Percentiles rank a stretch among this genome's conserved stretches.
These are phyloP conservation scores for Aspergillus diversus DNA, from an alignment of 495 filamentous ascomycete genomes.

Conservation along the genomic window DNA sequence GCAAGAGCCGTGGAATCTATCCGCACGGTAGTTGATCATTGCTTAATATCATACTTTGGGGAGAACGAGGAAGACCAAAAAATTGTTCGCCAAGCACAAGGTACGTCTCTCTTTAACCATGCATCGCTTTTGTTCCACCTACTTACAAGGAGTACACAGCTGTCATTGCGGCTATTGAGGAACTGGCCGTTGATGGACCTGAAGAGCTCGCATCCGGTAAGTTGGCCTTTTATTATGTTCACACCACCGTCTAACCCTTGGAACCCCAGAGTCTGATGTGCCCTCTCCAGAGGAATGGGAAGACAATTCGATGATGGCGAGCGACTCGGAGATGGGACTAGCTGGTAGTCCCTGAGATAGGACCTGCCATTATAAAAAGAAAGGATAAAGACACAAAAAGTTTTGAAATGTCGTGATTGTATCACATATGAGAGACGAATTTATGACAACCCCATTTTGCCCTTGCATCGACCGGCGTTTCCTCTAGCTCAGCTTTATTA, in stretches of 20 bases:
- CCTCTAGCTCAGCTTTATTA: conserved; percentile 19
- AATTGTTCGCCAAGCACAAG: conserved; percentile 36
- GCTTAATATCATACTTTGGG: conserved; percentile 44
- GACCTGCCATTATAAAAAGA: not conserved
- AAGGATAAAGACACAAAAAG: not conserved
- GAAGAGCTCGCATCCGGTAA: conserved; percentile 50
- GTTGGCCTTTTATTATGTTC: conserved; percentile 25
- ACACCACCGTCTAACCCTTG: conserved; percentile 27
- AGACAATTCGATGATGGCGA: conserved; percentile 46
- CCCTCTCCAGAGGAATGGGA: conserved; percentile 51
- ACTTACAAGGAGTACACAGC: conserved; percentile 29
- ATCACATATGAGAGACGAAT: conserved; percentile 38
- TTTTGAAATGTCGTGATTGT: conserved; percentile 24
- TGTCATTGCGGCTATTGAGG: conserved; percentile 35
- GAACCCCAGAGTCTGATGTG: conserved; percentile 44
- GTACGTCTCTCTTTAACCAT: conserved; percentile 33
- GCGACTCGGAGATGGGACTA: conserved; percentile 48
- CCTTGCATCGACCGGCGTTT: conserved; percentile 36
- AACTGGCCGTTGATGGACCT: conserved; percentile 39
- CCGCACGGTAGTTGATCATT: conserved; percentile 43
- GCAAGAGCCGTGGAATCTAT: conserved; percentile 43
- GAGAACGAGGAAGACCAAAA: conserved; percentile 47
- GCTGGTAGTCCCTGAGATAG: conserved; percentile 38
- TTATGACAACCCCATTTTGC: conserved; percentile 25
- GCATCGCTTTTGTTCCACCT: conserved; percentile 1